Evolutionary conservation across 805 yeast genomes (phyloP).

Genomic region (Suhomyces sp.): DNA sequence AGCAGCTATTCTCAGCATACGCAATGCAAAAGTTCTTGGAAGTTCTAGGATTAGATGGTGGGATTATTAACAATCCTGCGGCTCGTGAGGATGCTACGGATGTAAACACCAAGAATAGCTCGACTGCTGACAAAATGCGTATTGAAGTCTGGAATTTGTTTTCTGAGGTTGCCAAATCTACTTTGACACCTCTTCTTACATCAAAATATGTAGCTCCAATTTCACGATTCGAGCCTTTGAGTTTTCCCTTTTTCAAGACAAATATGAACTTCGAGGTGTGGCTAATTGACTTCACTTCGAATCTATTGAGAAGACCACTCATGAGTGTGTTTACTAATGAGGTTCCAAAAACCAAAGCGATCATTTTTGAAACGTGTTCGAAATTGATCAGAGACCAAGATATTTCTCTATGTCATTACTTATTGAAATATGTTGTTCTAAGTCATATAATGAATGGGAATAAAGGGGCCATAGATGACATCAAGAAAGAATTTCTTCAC

Average conservation of each 20-base stretch:
- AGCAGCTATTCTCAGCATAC: conserved; percentile 79
- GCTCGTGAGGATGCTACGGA: conserved; percentile 6
- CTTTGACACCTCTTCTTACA: conserved; percentile 69
- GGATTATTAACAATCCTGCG: too few relatives aligned
- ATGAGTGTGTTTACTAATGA: conserved; percentile 11
- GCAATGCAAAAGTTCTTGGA: conserved; percentile 85
- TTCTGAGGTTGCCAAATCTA: conserved; percentile 64
- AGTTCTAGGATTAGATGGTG: conserved; percentile 48
- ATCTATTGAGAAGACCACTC: conserved; percentile 52
- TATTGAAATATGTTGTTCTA: conserved; percentile 75
- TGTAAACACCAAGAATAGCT: conserved; percentile 17
- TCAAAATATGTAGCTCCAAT: conserved; percentile 71
- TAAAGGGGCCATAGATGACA: conserved; percentile 37
- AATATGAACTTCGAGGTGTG: conserved; percentile 63
- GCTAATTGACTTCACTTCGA: conserved; percentile 69
- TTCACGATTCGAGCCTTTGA: conserved; percentile 44
- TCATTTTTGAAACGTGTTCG: conserved; percentile 62
- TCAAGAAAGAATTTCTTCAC: conserved; percentile 58
- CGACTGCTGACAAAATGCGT: conserved; percentile 15
- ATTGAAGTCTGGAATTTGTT: conserved; percentile 57
- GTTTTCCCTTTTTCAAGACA: conserved; percentile 64
- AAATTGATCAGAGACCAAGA: conserved; percentile 70
- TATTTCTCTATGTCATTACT: conserved; percentile 61
- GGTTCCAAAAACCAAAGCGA: conserved; percentile 16
- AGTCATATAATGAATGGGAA: conserved; percentile 55